phyloP scores from a whole-genome alignment of 768 basidiomycete species.

The Russula virescens region DNA sequence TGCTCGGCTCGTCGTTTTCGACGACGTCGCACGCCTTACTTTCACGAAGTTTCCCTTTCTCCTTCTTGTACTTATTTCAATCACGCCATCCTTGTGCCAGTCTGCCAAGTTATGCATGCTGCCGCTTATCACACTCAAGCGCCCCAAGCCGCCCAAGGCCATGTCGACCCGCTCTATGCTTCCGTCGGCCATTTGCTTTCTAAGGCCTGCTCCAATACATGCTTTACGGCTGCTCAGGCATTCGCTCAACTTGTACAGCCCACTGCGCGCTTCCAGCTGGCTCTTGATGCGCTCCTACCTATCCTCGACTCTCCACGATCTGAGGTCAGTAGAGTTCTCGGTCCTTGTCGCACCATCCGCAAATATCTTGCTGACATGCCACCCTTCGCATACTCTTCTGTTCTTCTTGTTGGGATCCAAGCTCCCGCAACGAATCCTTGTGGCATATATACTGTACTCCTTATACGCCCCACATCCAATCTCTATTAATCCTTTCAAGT shows the following conservation, averaged over 20 bases:
- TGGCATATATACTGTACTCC: constrained; percentile 73
- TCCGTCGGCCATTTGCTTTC: constrained; percentile 65
- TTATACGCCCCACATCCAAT: constrained; percentile 78
- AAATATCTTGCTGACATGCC: neutral
- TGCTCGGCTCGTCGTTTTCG: neutral
- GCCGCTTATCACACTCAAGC: constrained; percentile 33
- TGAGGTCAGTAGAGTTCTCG: constrained; percentile 15
- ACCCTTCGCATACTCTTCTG: neutral
- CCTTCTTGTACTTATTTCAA: neutral
- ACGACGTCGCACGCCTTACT: neutral
- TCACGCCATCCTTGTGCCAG: constrained; percentile 3
- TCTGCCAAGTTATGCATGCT: constrained; percentile 28
- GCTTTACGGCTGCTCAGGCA: constrained; percentile 70
- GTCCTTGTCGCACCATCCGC: neutral
- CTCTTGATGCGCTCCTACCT: constrained; percentile 75
- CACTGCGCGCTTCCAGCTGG: constrained; percentile 74
- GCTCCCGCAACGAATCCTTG: constrained; percentile 71
- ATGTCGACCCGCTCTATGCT: constrained; percentile 48
- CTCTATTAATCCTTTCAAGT: constrained; percentile 76
- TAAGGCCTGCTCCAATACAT: constrained; percentile 62
- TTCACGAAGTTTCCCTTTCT: constrained; percentile 2
- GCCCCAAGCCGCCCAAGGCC: constrained; percentile 29
- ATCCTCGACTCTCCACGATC: constrained; percentile 44
- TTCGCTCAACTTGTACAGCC: constrained; percentile 73
- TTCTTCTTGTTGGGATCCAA: constrained; percentile 27